These are phyloP conservation scores for Hippophae gyantsensis DNA, from an alignment of 306 rosid genomes.

Conservation along the genomic window DNA sequence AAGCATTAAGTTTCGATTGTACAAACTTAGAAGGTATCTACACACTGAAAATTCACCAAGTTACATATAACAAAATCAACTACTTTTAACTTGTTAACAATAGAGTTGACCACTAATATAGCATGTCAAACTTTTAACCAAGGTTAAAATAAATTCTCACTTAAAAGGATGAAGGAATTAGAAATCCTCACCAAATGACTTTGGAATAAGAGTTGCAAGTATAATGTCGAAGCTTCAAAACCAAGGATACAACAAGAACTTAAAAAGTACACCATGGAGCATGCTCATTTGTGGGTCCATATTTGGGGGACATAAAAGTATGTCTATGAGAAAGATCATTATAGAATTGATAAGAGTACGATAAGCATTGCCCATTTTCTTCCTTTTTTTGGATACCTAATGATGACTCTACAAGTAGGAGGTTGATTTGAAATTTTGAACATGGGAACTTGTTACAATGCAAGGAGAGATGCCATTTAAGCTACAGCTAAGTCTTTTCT, in stretches of 20 bases:
- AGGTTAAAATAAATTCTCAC: neutral
- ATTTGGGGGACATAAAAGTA: neutral
- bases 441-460: no score
- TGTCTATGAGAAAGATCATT: neutral
- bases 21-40: no score
- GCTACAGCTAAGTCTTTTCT: no score
- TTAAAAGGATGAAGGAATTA: neutral
- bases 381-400: no score
- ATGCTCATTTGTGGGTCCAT: neutral
- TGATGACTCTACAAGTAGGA: no score
- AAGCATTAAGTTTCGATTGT: no score
- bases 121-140: no score
- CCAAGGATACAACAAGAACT: neutral
- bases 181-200: neutral
- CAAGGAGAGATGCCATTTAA: no score
- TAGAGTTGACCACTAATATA: neutral
- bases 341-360: neutral
- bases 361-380: no score
- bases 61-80: neutral
- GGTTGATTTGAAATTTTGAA: no score
- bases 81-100: neutral
- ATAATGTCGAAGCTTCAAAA: neutral
- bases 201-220: neutral
- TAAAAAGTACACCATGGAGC: neutral
- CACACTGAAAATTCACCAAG: neutral